A percentile compares a stretch with the other conserved stretches of the same genome.
Evolutionary conservation across 306 rosid genomes (phyloP).

Genomic region (Gastrolobium bilobum): DNA sequence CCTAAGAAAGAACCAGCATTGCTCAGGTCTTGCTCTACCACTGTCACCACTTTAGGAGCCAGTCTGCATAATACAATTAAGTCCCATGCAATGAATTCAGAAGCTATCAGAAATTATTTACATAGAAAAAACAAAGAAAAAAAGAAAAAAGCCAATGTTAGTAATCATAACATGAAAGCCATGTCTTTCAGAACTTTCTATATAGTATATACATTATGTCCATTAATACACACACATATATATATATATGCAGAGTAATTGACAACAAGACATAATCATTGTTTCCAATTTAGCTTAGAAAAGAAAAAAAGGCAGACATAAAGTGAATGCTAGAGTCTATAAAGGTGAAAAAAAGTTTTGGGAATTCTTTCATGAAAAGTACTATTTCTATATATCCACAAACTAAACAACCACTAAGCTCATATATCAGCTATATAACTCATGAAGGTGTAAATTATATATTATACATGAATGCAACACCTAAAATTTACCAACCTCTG

Average conservation of each 20-base stretch:
- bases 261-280: conserved; percentile 46
- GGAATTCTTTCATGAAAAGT: conserved; percentile 47
- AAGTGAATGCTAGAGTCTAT: conserved; percentile 40
- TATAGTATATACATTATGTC: neutral
- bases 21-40: conserved; percentile 95
- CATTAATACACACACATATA: neutral
- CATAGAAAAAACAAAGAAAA: neutral
- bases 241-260: conserved; percentile 5
- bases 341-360: conserved; percentile 40
- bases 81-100: conserved; percentile 39
- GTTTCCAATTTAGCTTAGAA: conserved; percentile 37
- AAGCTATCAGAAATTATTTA: conserved; percentile 11
- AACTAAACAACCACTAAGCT: conserved; percentile 23
- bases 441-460: conserved; percentile 16
- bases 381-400: conserved; percentile 16
- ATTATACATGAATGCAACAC: no score
- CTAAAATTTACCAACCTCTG: conserved; percentile 85
- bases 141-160: neutral
- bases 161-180: conserved; percentile 1
- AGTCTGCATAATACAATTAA: conserved; percentile 54
- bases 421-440: conserved; percentile 7
- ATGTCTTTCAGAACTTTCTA: conserved; percentile 18
- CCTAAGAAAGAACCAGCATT: conserved; percentile 93
- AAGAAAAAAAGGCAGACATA: conserved; percentile 35
- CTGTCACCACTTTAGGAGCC: conserved; percentile 97